Evolutionary conservation across 2,329 filamentous ascomycete species (phyloP).

Genomic region (Atkinsonella hypoxylon): DNA sequence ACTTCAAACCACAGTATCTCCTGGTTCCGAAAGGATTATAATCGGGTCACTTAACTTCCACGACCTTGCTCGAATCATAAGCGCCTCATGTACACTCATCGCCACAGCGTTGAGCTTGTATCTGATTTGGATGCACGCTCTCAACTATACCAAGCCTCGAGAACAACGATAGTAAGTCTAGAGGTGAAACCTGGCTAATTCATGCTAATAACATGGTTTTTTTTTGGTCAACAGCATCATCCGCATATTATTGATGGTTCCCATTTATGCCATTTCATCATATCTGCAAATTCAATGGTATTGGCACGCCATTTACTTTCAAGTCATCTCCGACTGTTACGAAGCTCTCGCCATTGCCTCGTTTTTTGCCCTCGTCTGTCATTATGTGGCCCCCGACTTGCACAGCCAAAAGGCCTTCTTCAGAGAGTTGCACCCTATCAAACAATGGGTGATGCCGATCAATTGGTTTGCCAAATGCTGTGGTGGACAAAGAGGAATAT

Average conservation of each 20-base stretch:
- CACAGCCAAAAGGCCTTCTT: slow-evolving; percentile 79
- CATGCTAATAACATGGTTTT: neutral
- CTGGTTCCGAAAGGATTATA: slow-evolving; percentile 34
- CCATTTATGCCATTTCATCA: slow-evolving; percentile 64
- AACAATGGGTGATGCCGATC: slow-evolving; percentile 65
- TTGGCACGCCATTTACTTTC: slow-evolving; percentile 67
- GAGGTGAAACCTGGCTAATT: neutral
- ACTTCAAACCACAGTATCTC: slow-evolving; percentile 21
- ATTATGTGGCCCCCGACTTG: slow-evolving; percentile 66
- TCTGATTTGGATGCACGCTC: slow-evolving; percentile 46
- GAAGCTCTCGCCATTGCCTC: slow-evolving; percentile 81
- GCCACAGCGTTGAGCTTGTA: slow-evolving; percentile 42
- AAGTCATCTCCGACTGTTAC: slow-evolving; percentile 73
- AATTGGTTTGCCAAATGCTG: slow-evolving; percentile 59
- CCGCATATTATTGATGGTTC: slow-evolving; percentile 80
- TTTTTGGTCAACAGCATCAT: slow-evolving; percentile 54
- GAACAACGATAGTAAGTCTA: slow-evolving; percentile 44
- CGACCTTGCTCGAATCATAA: slow-evolving; percentile 39
- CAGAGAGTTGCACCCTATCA: slow-evolving; percentile 49
- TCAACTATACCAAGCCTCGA: slow-evolving; percentile 46
- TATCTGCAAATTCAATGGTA: slow-evolving; percentile 66
- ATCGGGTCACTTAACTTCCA: slow-evolving; percentile 41
- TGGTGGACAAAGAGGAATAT: slow-evolving; percentile 54
- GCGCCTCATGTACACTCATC: slow-evolving; percentile 34
- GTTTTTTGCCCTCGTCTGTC: slow-evolving; percentile 74